Conservation (phyloP, 441 rosid genomes). For the Eutrema salsugineum region DNA sequence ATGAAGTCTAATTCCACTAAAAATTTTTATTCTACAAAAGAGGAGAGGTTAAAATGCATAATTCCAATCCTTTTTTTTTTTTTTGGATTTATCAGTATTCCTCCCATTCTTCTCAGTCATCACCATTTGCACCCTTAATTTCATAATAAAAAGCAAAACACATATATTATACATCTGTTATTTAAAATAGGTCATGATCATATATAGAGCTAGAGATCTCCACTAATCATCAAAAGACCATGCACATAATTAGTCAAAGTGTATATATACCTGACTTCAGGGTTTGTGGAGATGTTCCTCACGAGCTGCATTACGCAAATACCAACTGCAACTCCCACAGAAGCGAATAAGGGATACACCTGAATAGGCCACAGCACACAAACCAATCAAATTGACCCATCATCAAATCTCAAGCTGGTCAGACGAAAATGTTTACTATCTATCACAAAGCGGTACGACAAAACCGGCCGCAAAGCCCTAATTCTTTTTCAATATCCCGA, state of each 20-base stretch:
- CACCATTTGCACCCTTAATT: no score
- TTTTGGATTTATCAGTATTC: no score
- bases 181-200: neutral
- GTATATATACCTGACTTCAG: slow-evolving; percentile 69
- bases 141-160: no score
- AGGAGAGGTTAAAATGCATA: no score
- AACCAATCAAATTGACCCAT: neutral
- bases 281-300: slow-evolving; percentile 74
- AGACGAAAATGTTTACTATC: neutral
- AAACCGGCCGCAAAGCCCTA: neutral
- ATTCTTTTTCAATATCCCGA: neutral
- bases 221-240: neutral
- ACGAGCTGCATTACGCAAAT: slow-evolving; percentile 70
- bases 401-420: neutral
- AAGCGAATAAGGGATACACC: slow-evolving; percentile 82
- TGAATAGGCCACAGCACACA: slow-evolving; percentile 24
- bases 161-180: no score
- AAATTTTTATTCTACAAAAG: no score
- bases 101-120: no score
- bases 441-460: neutral
- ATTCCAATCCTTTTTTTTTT: no score
- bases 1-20: no score
- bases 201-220: neutral
- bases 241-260: neutral
- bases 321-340: slow-evolving; percentile 69